Conservation (phyloP, 257 asterid species). For the Gentiana macrophylla region DNA sequence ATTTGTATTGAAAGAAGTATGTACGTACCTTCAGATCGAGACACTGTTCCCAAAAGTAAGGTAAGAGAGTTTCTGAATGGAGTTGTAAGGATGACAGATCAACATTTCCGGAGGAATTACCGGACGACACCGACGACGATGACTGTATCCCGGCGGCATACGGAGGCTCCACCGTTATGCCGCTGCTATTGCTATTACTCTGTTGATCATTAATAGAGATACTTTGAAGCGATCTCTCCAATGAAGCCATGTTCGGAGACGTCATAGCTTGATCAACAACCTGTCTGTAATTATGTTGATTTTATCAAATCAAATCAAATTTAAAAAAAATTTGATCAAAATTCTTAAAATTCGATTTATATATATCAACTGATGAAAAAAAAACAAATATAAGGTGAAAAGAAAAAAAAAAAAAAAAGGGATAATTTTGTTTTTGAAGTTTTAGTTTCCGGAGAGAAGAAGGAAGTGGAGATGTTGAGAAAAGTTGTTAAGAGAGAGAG, state of each 20-base stretch:
- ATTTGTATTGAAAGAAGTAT: no score
- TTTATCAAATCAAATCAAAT: neutral
- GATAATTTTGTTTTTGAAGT: neutral
- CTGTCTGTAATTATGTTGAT: neutral
- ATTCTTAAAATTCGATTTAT: neutral
- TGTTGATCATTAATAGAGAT: constrained; percentile 46
- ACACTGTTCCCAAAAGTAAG: constrained; percentile 94
- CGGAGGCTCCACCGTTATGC: neutral
- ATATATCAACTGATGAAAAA: neutral
- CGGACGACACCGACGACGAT: constrained; percentile 22
- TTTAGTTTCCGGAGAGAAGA: no score
- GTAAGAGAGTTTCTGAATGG: constrained; percentile 58
- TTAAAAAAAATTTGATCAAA: neutral
- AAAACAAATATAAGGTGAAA: neutral
- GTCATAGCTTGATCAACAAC: constrained; percentile 24
- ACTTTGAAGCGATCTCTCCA: constrained; percentile 70
- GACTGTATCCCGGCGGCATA: constrained; percentile 4
- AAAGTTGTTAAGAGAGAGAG: no score
- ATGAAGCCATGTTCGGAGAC: constrained; percentile 59
- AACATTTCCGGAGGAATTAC: constrained; percentile 1
- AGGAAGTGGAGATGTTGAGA: no score
- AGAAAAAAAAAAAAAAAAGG: neutral
- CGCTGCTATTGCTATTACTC: neutral
- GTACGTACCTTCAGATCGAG: constrained; percentile 68
- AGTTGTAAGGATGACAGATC: constrained; percentile 36